A percentile compares a stretch with the other conserved stretches of the same genome.
Evolutionary conservation across 176 grass and related monocot genomes (phyloP).

Genomic region (Rhynchospora breviuscula): DNA sequence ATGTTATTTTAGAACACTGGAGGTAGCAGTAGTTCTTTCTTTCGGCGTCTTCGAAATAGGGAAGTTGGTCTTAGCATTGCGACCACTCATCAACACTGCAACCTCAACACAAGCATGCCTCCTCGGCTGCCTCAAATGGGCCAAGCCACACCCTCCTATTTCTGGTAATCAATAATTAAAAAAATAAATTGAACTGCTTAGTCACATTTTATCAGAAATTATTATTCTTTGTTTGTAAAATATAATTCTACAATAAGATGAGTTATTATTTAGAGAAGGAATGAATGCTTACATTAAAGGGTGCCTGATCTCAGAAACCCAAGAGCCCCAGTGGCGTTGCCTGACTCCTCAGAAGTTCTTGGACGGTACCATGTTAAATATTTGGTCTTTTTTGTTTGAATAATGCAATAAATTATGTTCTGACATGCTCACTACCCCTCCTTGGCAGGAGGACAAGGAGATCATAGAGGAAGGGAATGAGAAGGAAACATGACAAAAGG

Average conservation of each 20-base stretch:
- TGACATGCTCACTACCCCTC: neutral
- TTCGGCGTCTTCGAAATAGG: conserved; percentile 37
- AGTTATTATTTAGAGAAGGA: conserved; percentile 2
- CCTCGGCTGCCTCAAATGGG: conserved; percentile 97
- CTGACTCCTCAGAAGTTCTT: conserved; percentile 99
- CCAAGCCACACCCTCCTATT: conserved; percentile 99
- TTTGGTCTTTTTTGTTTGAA: neutral
- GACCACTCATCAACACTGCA: conserved; percentile 91
- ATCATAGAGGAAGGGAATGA: conserved; percentile 37
- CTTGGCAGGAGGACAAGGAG: conserved; percentile 22
- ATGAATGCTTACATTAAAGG: conserved; percentile 79
- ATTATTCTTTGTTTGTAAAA: conserved; percentile 1
- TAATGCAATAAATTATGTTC: neutral
- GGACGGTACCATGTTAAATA: conserved; percentile 69
- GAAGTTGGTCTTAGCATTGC: conserved; percentile 99
- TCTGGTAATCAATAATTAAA: conserved; percentile 32
- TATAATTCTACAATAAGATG: neutral
- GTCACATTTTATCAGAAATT: conserved; percentile 20
- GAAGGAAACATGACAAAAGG: conserved; percentile 5
- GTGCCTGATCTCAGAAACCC: conserved; percentile 99
- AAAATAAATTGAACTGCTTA: neutral
- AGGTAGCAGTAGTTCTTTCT: neutral
- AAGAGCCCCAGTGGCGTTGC: conserved; percentile 99
- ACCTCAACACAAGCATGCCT: conserved; percentile 97
- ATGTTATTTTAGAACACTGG: too few relatives aligned